A percentile compares a stretch with the other conserved stretches of the same genome.
phyloP scores from a whole-genome alignment of 2,329 filamentous ascomycete genomes.

The Fusarium neocosmosporiellum region DNA sequence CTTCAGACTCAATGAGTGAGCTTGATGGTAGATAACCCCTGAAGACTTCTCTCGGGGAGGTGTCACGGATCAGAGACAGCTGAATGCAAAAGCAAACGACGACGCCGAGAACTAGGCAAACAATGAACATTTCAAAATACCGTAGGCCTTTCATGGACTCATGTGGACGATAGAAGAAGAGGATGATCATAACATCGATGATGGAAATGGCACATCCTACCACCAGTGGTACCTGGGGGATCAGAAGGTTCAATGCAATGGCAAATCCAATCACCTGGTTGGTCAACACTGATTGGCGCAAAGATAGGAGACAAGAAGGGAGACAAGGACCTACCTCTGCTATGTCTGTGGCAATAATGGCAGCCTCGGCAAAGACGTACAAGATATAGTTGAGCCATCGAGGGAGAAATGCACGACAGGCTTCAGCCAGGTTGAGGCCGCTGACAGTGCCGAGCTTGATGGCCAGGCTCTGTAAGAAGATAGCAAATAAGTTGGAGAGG shows the following conservation, averaged over 20 bases:
- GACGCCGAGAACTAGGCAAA: conserved; percentile 72
- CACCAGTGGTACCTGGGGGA: conserved; percentile 72
- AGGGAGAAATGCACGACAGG: conserved; percentile 73
- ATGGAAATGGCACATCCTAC: conserved; percentile 77
- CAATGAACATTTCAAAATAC: conserved; percentile 73
- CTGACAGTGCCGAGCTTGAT: conserved; percentile 78
- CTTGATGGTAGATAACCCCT: conserved; percentile 72
- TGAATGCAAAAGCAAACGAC: conserved; percentile 78
- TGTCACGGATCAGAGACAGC: conserved; percentile 69
- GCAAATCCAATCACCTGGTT: conserved; percentile 73
- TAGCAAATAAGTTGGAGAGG: conserved; percentile 76
- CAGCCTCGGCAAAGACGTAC: conserved; percentile 72
- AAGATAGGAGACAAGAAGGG: background rate
- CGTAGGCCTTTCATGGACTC: conserved; percentile 69
- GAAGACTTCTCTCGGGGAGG: conserved; percentile 69
- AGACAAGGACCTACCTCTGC: conserved; percentile 58
- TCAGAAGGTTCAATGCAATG: conserved; percentile 74
- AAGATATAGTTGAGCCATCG: conserved; percentile 72
- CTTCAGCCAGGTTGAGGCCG: conserved; percentile 73
- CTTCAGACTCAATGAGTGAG: conserved; percentile 67
- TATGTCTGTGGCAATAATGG: conserved; percentile 78
- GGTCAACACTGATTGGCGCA: background rate
- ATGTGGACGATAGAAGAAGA: conserved; percentile 73
- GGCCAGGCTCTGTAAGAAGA: conserved; percentile 75
- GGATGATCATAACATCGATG: conserved; percentile 73